Conservation (phyloP, 768 basidiomycete species). For the Naganishia onofrii region DNA sequence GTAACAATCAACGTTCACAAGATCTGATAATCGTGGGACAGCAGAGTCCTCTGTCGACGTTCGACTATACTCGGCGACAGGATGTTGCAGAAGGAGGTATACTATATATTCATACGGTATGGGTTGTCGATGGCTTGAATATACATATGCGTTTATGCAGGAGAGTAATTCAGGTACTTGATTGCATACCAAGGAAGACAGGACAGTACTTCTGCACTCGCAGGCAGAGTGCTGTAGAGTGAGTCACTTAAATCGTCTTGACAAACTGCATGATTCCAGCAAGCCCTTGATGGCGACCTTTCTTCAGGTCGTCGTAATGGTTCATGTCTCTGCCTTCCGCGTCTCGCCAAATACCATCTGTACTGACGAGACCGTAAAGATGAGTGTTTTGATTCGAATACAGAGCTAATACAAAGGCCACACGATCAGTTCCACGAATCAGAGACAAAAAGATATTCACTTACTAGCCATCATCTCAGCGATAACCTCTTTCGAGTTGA, state of each 20-base stretch:
- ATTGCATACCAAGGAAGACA: neutral
- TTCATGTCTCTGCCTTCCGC: conserved; percentile 54
- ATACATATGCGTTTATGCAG: neutral
- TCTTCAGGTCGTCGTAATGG: conserved; percentile 44
- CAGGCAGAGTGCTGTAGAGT: neutral
- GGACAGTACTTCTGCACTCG: neutral
- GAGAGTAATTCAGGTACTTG: no score
- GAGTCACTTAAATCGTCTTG: conserved; percentile 31
- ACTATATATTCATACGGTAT: no score
- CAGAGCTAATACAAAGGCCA: conserved; percentile 30
- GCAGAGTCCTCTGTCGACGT: no score
- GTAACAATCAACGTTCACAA: neutral
- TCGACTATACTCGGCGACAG: no score
- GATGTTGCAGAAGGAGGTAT: no score
- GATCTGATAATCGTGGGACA: no score
- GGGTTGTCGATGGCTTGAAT: no score
- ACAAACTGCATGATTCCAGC: conserved; percentile 43
- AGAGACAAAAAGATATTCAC: conserved; percentile 1
- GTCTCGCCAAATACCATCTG: conserved; percentile 64
- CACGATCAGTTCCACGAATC: neutral
- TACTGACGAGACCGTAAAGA: conserved; percentile 57
- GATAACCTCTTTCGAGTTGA: conserved; percentile 60
- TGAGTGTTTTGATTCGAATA: conserved; percentile 57
- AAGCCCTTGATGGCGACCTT: conserved; percentile 45
- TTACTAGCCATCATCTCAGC: conserved; percentile 59